Evolutionary conservation across 1,284 basidiomycete genomes (phyloP).

Genomic region (Boletus albobrunnescens): DNA sequence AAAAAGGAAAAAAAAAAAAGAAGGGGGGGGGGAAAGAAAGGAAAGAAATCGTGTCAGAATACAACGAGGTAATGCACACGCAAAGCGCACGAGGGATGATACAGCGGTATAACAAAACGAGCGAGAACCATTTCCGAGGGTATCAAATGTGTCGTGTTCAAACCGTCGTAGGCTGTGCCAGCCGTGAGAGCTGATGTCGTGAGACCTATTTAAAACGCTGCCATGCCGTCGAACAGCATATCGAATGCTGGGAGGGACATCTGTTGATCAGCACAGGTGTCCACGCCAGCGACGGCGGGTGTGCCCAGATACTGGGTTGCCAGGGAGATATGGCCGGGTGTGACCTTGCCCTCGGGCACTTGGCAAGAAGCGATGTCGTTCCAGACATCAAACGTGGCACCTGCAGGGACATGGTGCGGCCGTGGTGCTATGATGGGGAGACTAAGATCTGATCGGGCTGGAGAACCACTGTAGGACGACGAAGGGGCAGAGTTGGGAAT

Average conservation of each 20-base stretch:
- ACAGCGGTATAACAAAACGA: conserved; percentile 6
- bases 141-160: no score
- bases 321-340: neutral
- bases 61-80: neutral
- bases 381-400: conserved; percentile 26
- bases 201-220: conserved; percentile 1
- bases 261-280: neutral
- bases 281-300: conserved; percentile 13
- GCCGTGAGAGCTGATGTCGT: no score
- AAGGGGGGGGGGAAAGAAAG: no score
- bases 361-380: conserved; percentile 13
- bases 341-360: conserved; percentile 3
- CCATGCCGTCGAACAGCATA: conserved; percentile 19
- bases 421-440: conserved; percentile 35
- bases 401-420: conserved; percentile 28
- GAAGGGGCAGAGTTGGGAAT: conserved; percentile 36
- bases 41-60: neutral
- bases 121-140: neutral
- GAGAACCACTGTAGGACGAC: conserved; percentile 46
- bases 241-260: conserved; percentile 15
- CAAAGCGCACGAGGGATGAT: conserved; percentile 2
- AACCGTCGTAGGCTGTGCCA: neutral
- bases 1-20: no score
- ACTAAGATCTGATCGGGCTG: conserved; percentile 39
- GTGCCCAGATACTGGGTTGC: conserved; percentile 5